Conservation (phyloP, 345 rosid genomes). For the Crucihimalaya himalaica region DNA sequence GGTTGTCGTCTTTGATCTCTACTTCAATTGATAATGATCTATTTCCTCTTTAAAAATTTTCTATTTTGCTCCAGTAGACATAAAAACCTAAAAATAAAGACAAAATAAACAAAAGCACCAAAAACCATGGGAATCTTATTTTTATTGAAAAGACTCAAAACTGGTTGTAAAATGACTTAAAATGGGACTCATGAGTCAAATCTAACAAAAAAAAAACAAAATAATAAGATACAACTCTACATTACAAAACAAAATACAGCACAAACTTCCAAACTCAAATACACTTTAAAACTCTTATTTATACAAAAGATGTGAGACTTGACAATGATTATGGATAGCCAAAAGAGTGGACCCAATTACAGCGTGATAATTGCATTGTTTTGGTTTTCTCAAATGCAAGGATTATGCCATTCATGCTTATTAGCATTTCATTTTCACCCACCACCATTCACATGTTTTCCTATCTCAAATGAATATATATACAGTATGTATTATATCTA, state of each 20-base stretch:
- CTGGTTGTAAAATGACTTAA: too few species aligned
- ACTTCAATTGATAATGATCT: too few species aligned
- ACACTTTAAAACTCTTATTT: constrained; percentile 14
- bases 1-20: too few species aligned
- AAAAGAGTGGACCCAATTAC: constrained; percentile 19
- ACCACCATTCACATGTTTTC: constrained; percentile 23
- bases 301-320: neutral
- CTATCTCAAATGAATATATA: neutral
- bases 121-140: too few species aligned
- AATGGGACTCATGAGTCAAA: neutral
- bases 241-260: neutral
- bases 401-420: constrained; percentile 10
- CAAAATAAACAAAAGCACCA: too few species aligned
- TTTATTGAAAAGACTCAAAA: too few species aligned
- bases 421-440: constrained; percentile 16
- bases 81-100: too few species aligned
- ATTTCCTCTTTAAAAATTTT: too few species aligned
- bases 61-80: too few species aligned
- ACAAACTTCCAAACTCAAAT: constrained; percentile 25
- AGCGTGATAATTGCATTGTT: constrained; percentile 27
- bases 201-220: neutral
- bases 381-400: constrained; percentile 21
- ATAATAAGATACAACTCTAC: neutral
- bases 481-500: too few species aligned
- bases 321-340: constrained; percentile 20